Conservation (phyloP, 768 basidiomycete genomes). For the Boletus vermiculosoides region DNA sequence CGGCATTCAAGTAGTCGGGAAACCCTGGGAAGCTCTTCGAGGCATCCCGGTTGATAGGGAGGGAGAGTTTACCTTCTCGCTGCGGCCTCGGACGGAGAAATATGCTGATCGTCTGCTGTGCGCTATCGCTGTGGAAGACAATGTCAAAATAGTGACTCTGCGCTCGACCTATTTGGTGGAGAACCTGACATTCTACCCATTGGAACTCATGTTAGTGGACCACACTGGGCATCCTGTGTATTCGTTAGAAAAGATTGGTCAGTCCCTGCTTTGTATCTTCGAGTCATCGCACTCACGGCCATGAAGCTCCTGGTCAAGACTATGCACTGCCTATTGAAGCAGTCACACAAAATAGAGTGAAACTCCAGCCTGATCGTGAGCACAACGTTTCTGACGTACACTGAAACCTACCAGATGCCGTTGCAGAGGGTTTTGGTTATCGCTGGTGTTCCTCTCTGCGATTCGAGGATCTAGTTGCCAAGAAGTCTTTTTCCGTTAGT, state of each 20-base stretch:
- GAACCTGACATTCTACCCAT: slow-evolving; percentile 86
- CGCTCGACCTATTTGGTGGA: slow-evolving; percentile 90
- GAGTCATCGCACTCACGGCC: slow-evolving; percentile 53
- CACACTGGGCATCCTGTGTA: slow-evolving; percentile 78
- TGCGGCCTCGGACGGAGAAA: slow-evolving; percentile 78
- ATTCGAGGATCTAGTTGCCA: slow-evolving; percentile 83
- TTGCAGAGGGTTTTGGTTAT: slow-evolving; percentile 91
- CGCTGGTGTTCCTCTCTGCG: slow-evolving; percentile 86
- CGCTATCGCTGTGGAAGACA: slow-evolving; percentile 86
- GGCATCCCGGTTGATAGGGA: slow-evolving; percentile 91
- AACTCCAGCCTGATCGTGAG: slow-evolving; percentile 91
- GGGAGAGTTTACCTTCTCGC: slow-evolving; percentile 83
- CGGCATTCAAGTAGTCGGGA: slow-evolving; percentile 79
- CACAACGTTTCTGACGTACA: not conserved
- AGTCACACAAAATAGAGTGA: slow-evolving; percentile 76
- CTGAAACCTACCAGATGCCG: slow-evolving; percentile 1
- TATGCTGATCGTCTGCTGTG: slow-evolving; percentile 81
- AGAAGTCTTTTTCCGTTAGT: slow-evolving; percentile 69
- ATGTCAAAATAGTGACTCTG: slow-evolving; percentile 91
- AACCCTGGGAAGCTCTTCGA: slow-evolving; percentile 85
- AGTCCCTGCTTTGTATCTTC: slow-evolving; percentile 20
- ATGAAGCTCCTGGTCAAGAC: slow-evolving; percentile 78
- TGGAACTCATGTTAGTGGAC: slow-evolving; percentile 90
- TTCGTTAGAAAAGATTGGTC: slow-evolving; percentile 79
- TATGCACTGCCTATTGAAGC: slow-evolving; percentile 90